Evolutionary conservation across 208 protist genomes (phyloP), one percentile per base, ranked within the genome.

Genomic region (Trypanosoma theileri): DNA sequence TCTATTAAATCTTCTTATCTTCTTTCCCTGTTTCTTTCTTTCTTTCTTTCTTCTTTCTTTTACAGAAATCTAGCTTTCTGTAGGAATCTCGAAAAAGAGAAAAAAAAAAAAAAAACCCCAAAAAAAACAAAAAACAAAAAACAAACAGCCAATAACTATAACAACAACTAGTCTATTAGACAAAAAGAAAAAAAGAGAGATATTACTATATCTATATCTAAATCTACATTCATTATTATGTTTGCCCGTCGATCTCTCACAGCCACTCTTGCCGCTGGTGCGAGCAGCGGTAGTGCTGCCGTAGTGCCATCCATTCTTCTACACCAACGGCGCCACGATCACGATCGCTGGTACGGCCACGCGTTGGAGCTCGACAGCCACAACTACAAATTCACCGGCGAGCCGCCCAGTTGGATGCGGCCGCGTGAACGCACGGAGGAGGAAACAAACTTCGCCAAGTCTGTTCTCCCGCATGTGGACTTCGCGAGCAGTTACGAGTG

Each of bases 341-440:
- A 94, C 73, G 89, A 92, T 69, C 86, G 85, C 79, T 94, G 89
- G 89, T 92, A 94, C 79, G 89, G 86, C 71, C 85, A 92, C 71
- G 81, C 86, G 12, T 63, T 94, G 8, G 88, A 92, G 77, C 80
- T 91, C 17, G 88, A 94, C 82, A 87, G 69, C 59, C 80, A 88
- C 70, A 91, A 91, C 74, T 94, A 94, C 80, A 87, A 88, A 75
- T 94, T 91, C 61, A 94, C 81, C 62, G 88, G 86, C 17, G 85
- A 92, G 77, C 77, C 81, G 9, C 85, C 85, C 24, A 79, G 60
- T 46, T 94, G 88, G 88, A 91, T 90, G 88, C 79, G 82, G 65
- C 57, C 76, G 42, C 79, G 64, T 56, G 78, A 76, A 19, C 86
- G 86, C 77, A 88, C 88, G 46, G 85, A 88, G 70, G 88, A 94